A percentile compares a stretch with the other conserved stretches of the same genome.
Conservation (phyloP, 139 green algal species). For the Mychonastes homosphaera region DNA sequence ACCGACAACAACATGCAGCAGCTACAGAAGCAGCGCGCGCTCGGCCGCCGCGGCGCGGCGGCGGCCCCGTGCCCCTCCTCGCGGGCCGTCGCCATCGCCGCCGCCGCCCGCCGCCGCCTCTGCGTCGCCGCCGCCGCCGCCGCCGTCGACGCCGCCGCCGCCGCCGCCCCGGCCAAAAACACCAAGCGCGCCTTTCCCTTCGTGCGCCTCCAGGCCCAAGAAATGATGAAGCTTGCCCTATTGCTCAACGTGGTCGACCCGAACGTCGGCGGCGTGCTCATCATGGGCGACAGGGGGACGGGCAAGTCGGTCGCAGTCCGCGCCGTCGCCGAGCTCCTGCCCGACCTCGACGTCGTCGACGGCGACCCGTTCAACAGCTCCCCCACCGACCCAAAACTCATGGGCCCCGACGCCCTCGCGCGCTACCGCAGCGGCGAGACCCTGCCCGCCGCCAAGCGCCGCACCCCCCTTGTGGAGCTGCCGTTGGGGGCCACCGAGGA, state of each 20-base stretch:
- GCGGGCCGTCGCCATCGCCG: too few species aligned
- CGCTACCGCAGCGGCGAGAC: slow-evolving; percentile 37
- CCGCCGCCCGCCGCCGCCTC: too few species aligned
- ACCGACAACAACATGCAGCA: too few species aligned
- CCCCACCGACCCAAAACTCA: slow-evolving; percentile 68
- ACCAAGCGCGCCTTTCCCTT: slow-evolving; percentile 50
- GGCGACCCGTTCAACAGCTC: slow-evolving; percentile 74
- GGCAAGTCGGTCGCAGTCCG: slow-evolving; percentile 71
- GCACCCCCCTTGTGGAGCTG: slow-evolving; percentile 67
- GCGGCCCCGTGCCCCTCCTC: too few species aligned
- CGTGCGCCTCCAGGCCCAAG: slow-evolving; percentile 57
- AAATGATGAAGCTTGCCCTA: slow-evolving; percentile 78
- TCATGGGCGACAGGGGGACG: slow-evolving; percentile 82
- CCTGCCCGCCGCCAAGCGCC: slow-evolving; percentile 29
- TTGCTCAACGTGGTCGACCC: slow-evolving; percentile 77
- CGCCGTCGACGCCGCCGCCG: too few species aligned
- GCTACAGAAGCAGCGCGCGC: too few species aligned
- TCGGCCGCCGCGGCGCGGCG: too few species aligned
- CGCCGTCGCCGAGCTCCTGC: slow-evolving; percentile 68
- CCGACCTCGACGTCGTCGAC: slow-evolving; percentile 63
- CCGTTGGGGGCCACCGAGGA: slow-evolving; percentile 78
- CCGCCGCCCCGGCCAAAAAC: too few species aligned
- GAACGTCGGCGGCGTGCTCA: slow-evolving; percentile 73
- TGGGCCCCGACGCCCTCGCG: slow-evolving; percentile 58
- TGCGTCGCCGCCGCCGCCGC: too few species aligned